Percentiles rank a stretch among this genome's conserved stretches.
Conservation (phyloP, 495 filamentous ascomycete genomes). For the Podospora appendiculata region DNA sequence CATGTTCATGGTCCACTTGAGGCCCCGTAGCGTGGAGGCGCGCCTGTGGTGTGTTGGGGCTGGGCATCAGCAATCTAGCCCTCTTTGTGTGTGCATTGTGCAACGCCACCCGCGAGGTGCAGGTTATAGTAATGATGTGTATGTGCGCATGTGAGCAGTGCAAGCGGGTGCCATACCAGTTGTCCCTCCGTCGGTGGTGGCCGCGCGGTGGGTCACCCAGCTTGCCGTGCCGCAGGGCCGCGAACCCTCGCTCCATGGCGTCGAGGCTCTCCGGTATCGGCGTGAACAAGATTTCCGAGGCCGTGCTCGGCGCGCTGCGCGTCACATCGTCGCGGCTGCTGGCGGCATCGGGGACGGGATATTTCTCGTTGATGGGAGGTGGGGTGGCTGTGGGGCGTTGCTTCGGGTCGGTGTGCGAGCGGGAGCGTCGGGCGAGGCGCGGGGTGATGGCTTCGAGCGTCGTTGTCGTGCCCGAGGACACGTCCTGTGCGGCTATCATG, state of each 20-base stretch:
- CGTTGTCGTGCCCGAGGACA: neutral
- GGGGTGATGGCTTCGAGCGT: neutral
- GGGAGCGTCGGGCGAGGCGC: conserved; percentile 1
- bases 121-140: no score
- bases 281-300: conserved; percentile 1
- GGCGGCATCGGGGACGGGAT: neutral
- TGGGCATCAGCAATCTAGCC: neutral
- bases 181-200: no score
- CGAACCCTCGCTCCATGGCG: conserved; percentile 2
- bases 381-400: neutral
- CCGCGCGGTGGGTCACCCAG: no score
- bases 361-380: neutral
- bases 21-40: neutral
- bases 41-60: conserved; percentile 1
- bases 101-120: no score
- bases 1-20: neutral
- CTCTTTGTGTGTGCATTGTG: no score
- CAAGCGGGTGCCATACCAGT: no score
- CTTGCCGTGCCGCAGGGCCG: neutral
- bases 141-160: no score
- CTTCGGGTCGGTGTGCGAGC: conserved; percentile 4
- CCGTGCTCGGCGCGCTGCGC: neutral
- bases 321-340: neutral
- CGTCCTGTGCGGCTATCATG: neutral
- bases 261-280: neutral